Evolutionary conservation across 1,284 basidiomycete species (phyloP).

Genomic region (Cryptococcus maquisensis): DNA sequence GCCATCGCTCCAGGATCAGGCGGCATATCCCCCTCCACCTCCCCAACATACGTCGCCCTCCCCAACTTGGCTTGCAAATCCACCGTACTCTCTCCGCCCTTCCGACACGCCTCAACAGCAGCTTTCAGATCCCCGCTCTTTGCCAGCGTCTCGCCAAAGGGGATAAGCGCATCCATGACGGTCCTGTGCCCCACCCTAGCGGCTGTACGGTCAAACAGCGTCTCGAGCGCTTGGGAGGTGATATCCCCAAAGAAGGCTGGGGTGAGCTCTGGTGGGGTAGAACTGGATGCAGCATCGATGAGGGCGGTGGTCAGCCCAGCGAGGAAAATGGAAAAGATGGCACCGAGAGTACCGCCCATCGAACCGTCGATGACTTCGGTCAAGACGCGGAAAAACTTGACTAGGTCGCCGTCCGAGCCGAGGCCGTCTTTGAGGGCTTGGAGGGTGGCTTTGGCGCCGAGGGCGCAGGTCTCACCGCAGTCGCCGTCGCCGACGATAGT

Average conservation of each 20-base stretch:
- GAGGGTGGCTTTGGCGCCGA: conserved; percentile 40
- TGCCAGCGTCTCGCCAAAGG: conserved; percentile 48
- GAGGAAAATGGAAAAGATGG: conserved; percentile 47
- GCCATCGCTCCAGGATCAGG: conserved; percentile 49
- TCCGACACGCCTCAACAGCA: conserved; percentile 42
- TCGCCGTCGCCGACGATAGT: conserved; percentile 48
- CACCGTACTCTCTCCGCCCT: conserved; percentile 47
- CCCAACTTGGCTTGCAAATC: conserved; percentile 49
- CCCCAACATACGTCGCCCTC: conserved; percentile 50
- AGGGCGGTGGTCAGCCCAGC: conserved; percentile 40
- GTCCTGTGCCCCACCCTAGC: conserved; percentile 51
- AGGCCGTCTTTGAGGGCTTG: conserved; percentile 29
- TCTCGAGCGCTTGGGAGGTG: conserved; percentile 34
- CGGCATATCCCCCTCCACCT: conserved; percentile 36
- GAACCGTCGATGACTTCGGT: conserved; percentile 46
- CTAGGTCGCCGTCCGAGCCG: conserved; percentile 39
- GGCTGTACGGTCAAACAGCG: conserved; percentile 47
- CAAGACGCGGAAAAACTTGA: conserved; percentile 38
- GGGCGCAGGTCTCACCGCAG: conserved; percentile 46
- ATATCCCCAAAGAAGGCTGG: conserved; percentile 28
- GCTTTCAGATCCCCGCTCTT: conserved; percentile 31
- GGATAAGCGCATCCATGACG: conserved; percentile 52
- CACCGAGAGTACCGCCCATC: conserved; percentile 44
- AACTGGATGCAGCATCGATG: conserved; percentile 19
- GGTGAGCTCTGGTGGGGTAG: conserved; percentile 7